Percentiles rank a stretch among this genome's conserved stretches.
Evolutionary conservation across 108 stramenopile species (phyloP).

Genomic region (Thalassiosira profunda): DNA sequence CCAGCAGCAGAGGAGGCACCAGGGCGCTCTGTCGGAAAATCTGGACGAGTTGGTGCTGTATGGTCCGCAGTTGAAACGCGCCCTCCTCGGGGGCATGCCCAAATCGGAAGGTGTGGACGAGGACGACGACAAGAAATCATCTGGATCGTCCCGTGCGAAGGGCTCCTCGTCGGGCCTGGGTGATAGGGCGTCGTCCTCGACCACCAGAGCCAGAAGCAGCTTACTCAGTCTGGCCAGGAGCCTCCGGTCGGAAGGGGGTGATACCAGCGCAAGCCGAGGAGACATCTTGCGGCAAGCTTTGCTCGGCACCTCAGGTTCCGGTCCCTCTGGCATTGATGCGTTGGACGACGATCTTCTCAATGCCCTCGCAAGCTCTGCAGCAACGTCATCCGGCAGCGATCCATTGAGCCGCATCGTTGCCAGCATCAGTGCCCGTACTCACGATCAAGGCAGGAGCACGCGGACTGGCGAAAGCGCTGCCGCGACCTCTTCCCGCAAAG

Average conservation of each 20-base stretch:
- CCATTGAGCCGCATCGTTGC: slow-evolving; percentile 55
- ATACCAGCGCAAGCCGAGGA: slow-evolving; percentile 44
- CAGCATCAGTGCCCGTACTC: slow-evolving; percentile 29
- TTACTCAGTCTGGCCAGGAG: slow-evolving; percentile 55
- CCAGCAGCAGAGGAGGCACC: slow-evolving; percentile 16
- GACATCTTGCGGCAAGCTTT: slow-evolving; percentile 66
- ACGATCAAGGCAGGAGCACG: background rate
- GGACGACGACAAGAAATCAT: slow-evolving; percentile 19
- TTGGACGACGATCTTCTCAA: slow-evolving; percentile 44
- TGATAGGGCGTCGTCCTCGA: slow-evolving; percentile 47
- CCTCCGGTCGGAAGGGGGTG: slow-evolving; percentile 53
- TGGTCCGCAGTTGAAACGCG: slow-evolving; percentile 56
- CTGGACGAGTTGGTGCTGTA: slow-evolving; percentile 38
- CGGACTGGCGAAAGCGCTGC: slow-evolving; percentile 10
- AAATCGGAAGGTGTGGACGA: slow-evolving; percentile 17
- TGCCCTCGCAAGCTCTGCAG: slow-evolving; percentile 30
- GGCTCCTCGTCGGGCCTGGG: slow-evolving; percentile 8
- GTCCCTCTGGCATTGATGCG: slow-evolving; percentile 47
- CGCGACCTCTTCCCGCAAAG: slow-evolving; percentile 6
- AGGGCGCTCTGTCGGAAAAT: slow-evolving; percentile 16
- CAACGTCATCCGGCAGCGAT: slow-evolving; percentile 38
- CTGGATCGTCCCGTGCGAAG: slow-evolving; percentile 13
- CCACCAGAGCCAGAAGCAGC: slow-evolving; percentile 13
- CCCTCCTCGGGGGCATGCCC: slow-evolving; percentile 63
- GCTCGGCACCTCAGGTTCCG: slow-evolving; percentile 40